A percentile compares a stretch with the other conserved stretches of the same genome.
Conservation (phyloP, 2,329 filamentous ascomycete species). For the Arthrobotrys megalospora region DNA sequence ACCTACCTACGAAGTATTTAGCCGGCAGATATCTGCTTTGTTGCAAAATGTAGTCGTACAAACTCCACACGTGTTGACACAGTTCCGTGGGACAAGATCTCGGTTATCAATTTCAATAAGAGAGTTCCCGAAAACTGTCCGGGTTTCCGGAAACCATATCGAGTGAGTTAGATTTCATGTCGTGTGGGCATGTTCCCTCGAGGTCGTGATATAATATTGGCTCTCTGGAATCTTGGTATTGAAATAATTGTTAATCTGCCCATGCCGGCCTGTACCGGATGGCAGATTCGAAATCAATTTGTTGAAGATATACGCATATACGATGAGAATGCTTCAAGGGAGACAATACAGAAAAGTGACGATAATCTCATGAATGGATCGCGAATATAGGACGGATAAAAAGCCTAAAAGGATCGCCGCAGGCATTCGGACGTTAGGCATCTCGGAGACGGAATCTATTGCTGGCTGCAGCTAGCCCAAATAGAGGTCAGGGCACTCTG, state of each 20-base stretch:
- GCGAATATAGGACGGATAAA: not conserved
- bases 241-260: too few relatives aligned
- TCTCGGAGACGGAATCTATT: constrained; percentile 17
- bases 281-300: too few relatives aligned
- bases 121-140: constrained; percentile 4
- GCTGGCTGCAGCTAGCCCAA: constrained; percentile 21
- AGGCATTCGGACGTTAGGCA: constrained; percentile 7
- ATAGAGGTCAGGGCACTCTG: constrained; percentile 26
- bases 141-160: not conserved
- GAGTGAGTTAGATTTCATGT: not conserved
- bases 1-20: too few relatives aligned
- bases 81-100: constrained; percentile 20
- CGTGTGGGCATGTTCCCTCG: not conserved
- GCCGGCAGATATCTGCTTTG: constrained; percentile 20
- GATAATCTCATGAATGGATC: not conserved
- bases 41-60: constrained; percentile 35
- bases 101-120: constrained; percentile 30
- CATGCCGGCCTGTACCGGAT: too few relatives aligned
- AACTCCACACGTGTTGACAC: constrained; percentile 30
- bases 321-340: too few relatives aligned
- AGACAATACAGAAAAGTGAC: not conserved
- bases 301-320: too few relatives aligned
- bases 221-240: too few relatives aligned
- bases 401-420: constrained; percentile 17
- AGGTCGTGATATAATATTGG: not conserved